phyloP scores from a whole-genome alignment of 2,329 filamentous ascomycete genomes.

The Neonectria neomacrospora region DNA sequence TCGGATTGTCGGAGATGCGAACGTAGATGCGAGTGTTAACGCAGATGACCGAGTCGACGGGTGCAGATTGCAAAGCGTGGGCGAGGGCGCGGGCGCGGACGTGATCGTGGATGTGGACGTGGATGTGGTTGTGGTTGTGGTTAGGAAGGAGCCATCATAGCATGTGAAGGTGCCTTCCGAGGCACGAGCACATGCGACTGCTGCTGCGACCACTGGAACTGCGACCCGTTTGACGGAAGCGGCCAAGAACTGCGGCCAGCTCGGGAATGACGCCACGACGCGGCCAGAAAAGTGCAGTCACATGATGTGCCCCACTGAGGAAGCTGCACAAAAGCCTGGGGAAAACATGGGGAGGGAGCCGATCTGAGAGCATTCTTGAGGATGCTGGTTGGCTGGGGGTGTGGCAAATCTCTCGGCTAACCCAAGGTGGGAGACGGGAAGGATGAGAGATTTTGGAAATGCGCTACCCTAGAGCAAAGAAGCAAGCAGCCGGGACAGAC shows the following conservation, averaged over 20 bases:
- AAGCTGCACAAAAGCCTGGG: constrained; percentile 38
- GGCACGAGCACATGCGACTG: constrained; percentile 44
- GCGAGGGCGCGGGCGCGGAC: not conserved
- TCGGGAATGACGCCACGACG: constrained; percentile 44
- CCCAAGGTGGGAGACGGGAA: constrained; percentile 6
- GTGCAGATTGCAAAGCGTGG: constrained; percentile 17
- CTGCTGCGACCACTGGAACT: constrained; percentile 23
- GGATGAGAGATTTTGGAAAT: not conserved
- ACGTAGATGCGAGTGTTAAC: not conserved
- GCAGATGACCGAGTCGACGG: constrained; percentile 9
- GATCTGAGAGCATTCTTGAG: not conserved
- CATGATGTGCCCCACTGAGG: constrained; percentile 33
- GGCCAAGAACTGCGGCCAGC: constrained; percentile 25
- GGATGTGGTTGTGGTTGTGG: constrained; percentile 11
- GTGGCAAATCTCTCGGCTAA: not conserved
- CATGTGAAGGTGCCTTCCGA: constrained; percentile 47
- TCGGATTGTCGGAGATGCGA: constrained; percentile 14
- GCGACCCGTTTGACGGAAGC: constrained; percentile 40
- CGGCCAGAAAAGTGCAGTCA: constrained; percentile 31
- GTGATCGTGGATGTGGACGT: constrained; percentile 8
- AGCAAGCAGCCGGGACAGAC: not conserved
- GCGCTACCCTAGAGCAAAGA: constrained; percentile 3
- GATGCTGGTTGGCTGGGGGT: constrained; percentile 14
- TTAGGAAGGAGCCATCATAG: constrained; percentile 32
- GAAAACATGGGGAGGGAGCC: constrained; percentile 37